Percentiles rank a stretch among this genome's conserved stretches.
phyloP scores from a whole-genome alignment of 1,284 basidiomycete genomes.

The Phylloboletellus chloephorus region DNA sequence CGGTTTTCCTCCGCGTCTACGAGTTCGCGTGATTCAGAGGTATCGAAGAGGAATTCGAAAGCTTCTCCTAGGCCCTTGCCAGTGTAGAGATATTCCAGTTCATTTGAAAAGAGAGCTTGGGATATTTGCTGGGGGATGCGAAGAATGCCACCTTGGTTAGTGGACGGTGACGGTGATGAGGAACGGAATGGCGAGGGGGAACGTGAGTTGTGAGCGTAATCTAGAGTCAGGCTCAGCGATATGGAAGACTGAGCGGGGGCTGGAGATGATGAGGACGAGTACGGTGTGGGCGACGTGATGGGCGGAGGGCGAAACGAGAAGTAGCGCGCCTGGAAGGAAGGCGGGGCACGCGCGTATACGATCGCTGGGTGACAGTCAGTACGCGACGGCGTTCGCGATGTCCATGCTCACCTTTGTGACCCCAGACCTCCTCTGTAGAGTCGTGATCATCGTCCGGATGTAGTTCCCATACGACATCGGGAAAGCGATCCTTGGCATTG shows the following conservation, averaged over 20 bases:
- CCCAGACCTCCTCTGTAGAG: slow-evolving; percentile 66
- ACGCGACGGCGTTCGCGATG: not conserved
- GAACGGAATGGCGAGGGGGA: slow-evolving; percentile 53
- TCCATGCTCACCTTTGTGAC: slow-evolving; percentile 72
- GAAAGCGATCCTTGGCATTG: slow-evolving; percentile 78
- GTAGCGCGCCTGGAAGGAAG: slow-evolving; percentile 79
- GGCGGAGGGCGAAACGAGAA: slow-evolving; percentile 67
- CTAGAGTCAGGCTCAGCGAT: slow-evolving; percentile 50
- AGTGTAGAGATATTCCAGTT: slow-evolving; percentile 88
- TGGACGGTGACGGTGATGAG: slow-evolving; percentile 43
- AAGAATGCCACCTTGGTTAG: slow-evolving; percentile 35
- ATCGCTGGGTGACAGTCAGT: slow-evolving; percentile 54
- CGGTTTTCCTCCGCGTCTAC: slow-evolving; percentile 57
- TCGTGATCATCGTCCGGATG: slow-evolving; percentile 46
- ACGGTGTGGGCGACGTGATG: slow-evolving; percentile 51
- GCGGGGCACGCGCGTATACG: slow-evolving; percentile 89
- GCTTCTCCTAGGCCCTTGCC: slow-evolving; percentile 83
- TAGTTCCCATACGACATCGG: slow-evolving; percentile 90
- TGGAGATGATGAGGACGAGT: slow-evolving; percentile 48
- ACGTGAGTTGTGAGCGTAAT: slow-evolving; percentile 43
- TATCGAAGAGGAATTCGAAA: slow-evolving; percentile 85
- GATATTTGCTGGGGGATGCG: slow-evolving; percentile 65
- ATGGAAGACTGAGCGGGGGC: slow-evolving; percentile 56
- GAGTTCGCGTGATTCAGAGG: slow-evolving; percentile 44
- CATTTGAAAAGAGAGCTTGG: slow-evolving; percentile 73